Percentiles rank a stretch among this genome's conserved stretches.
Conservation (phyloP, 1,284 basidiomycete species). For the Cutaneotrichosporon cyanovorans region DNA sequence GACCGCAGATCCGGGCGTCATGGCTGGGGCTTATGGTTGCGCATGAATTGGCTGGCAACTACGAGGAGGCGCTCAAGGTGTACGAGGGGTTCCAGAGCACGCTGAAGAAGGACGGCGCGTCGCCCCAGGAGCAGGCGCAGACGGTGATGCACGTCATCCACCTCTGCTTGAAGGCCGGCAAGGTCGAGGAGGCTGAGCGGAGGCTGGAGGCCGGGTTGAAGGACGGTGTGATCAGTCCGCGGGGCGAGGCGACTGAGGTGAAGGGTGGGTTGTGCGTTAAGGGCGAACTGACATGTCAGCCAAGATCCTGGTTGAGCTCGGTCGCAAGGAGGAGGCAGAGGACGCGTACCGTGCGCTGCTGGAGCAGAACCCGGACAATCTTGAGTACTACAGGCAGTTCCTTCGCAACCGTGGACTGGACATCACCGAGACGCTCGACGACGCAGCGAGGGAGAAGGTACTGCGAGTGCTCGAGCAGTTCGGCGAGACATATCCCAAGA, state of each 20-base stretch:
- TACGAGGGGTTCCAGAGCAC: slow-evolving; percentile 55
- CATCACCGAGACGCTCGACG: slow-evolving; percentile 36
- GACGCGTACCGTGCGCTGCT: slow-evolving; percentile 72
- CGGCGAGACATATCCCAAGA: slow-evolving; percentile 56
- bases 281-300: slow-evolving; percentile 18
- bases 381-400: slow-evolving; percentile 70
- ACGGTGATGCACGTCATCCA: slow-evolving; percentile 72
- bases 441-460: slow-evolving; percentile 52
- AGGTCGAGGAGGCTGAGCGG: slow-evolving; percentile 50
- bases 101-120: slow-evolving; percentile 53
- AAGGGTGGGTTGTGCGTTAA: slow-evolving; percentile 52
- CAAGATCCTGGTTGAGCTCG: slow-evolving; percentile 57
- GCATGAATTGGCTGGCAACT: slow-evolving; percentile 73
- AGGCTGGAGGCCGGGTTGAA: slow-evolving; percentile 61
- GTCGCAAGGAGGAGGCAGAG: slow-evolving; percentile 59
- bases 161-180: slow-evolving; percentile 66
- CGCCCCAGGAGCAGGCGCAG: slow-evolving; percentile 66
- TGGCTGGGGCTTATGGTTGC: slow-evolving; percentile 89
- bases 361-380: slow-evolving; percentile 76
- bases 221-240: slow-evolving; percentile 61
- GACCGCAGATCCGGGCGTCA: slow-evolving; percentile 76
- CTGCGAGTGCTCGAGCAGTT: slow-evolving; percentile 58
- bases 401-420: slow-evolving; percentile 60
- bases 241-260: slow-evolving; percentile 61
- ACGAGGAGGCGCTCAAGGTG: slow-evolving; percentile 63